phyloP scores from a whole-genome alignment of 2,329 filamentous ascomycete species.

The Leptodontidium sp. region DNA sequence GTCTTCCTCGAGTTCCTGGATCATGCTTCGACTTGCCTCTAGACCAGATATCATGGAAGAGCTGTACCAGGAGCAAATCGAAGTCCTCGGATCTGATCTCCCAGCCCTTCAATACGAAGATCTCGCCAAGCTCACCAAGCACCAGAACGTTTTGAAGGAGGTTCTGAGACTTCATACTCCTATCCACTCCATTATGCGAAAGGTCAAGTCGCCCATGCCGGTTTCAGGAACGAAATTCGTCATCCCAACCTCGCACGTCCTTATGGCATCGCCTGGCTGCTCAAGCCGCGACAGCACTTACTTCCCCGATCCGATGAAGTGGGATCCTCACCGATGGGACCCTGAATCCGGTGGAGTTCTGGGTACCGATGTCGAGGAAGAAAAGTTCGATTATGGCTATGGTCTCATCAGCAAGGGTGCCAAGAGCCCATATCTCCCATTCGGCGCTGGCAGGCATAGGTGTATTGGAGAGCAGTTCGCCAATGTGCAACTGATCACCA shows the following conservation, averaged over 20 bases:
- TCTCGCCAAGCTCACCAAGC: constrained; percentile 79
- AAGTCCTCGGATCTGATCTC: constrained; percentile 75
- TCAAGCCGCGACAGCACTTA: constrained; percentile 74
- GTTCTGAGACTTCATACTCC: constrained; percentile 90
- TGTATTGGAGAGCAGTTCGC: constrained; percentile 98
- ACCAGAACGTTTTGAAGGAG: constrained; percentile 88
- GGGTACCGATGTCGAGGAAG: constrained; percentile 64
- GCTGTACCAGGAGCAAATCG: constrained; percentile 82
- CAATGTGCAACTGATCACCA: constrained; percentile 89
- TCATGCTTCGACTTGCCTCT: constrained; percentile 80
- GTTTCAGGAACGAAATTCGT: constrained; percentile 84
- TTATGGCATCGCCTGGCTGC: constrained; percentile 87
- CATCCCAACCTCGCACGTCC: constrained; percentile 80
- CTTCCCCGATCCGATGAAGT: constrained; percentile 83
- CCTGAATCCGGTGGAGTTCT: constrained; percentile 65
- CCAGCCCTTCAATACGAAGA: constrained; percentile 80
- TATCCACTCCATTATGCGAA: constrained; percentile 94
- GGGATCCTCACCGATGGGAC: constrained; percentile 94
- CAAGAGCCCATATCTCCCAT: constrained; percentile 89
- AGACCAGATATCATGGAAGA: constrained; percentile 82
- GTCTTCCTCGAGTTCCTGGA: constrained; percentile 85
- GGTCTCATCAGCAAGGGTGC: constrained; percentile 92
- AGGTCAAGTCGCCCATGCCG: constrained; percentile 87
- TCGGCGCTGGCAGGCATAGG: constrained; percentile 89
- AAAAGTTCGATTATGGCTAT: constrained; percentile 92